Evolutionary conservation across 352 stramenopile genomes (phyloP).

Genomic region (Phytophthora sp.): DNA sequence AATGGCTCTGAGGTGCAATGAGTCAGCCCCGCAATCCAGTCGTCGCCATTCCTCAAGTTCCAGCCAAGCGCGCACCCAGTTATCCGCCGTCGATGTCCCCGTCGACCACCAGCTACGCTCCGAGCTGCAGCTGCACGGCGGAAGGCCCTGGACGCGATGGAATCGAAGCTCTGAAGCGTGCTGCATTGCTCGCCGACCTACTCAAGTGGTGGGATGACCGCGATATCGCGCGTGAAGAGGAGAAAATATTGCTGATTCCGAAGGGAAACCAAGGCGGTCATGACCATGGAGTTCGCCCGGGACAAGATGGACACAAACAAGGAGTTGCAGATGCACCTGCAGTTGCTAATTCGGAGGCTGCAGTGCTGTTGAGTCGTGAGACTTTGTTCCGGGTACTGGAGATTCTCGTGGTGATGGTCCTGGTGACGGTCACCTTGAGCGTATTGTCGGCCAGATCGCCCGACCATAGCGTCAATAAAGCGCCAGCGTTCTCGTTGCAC

Average conservation of each 20-base stretch:
- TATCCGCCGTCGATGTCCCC: slow-evolving; percentile 27
- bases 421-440: slow-evolving; percentile 25
- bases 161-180: slow-evolving; percentile 7
- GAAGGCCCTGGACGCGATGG: slow-evolving; percentile 1
- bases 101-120: slow-evolving; percentile 16
- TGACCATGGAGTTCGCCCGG: background rate
- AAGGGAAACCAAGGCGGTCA: slow-evolving; percentile 1
- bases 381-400: slow-evolving; percentile 19
- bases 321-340: background rate
- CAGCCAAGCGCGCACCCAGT: slow-evolving; percentile 2
- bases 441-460: slow-evolving; percentile 17
- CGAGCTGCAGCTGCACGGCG: slow-evolving; percentile 11
- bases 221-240: slow-evolving; percentile 7
- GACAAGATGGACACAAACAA: background rate
- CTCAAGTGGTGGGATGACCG: slow-evolving; percentile 21
- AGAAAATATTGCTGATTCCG: slow-evolving; percentile 20
- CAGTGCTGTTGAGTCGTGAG: background rate
- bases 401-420: slow-evolving; percentile 26
- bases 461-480: slow-evolving; percentile 7
- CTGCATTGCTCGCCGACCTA: slow-evolving; percentile 15
- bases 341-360: background rate
- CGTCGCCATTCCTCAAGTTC: slow-evolving; percentile 32
- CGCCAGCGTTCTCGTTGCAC: slow-evolving; percentile 30
- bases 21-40: slow-evolving; percentile 1
- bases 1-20: background rate